These are phyloP conservation scores for Candida germanica DNA, from an alignment of 805 yeast genomes.

Conservation along the genomic window DNA sequence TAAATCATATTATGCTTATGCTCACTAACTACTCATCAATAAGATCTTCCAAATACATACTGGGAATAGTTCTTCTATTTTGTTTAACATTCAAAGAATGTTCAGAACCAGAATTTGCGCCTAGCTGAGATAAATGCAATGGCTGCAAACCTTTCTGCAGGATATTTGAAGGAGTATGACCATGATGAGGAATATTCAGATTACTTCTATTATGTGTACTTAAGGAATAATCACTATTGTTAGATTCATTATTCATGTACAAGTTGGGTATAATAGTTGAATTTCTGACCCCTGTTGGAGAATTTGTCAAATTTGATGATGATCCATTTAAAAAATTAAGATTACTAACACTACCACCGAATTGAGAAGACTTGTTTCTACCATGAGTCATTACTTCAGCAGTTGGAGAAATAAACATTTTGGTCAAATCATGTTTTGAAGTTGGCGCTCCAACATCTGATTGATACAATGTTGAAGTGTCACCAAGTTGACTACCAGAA, in stretches of 20 bases:
- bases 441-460: conserved; percentile 31
- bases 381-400: conserved; percentile 62
- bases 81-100: conserved; percentile 14
- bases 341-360: conserved; percentile 18
- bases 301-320: conserved; percentile 6
- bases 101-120: conserved; percentile 1
- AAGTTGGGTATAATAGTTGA: conserved; percentile 33
- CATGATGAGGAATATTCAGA: not conserved
- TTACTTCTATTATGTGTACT: conserved; percentile 6
- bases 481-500: conserved; percentile 23
- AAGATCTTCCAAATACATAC: conserved; percentile 49
- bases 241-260: conserved; percentile 37
- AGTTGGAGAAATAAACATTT: conserved; percentile 76
- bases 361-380: conserved; percentile 24
- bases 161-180: too few species aligned
- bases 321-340: conserved; percentile 16
- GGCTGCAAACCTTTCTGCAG: conserved; percentile 2
- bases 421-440: conserved; percentile 40
- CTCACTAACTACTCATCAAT: conserved; percentile 34
- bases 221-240: conserved; percentile 31
- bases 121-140: conserved; percentile 6
- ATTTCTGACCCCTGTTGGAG: conserved; percentile 26
- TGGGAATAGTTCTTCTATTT: conserved; percentile 40
- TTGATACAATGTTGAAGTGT: conserved; percentile 32
- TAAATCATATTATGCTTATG: conserved; percentile 1